phyloP scores from a whole-genome alignment of 2,329 filamentous ascomycete genomes.

The Chaetomiaceae sp. region DNA sequence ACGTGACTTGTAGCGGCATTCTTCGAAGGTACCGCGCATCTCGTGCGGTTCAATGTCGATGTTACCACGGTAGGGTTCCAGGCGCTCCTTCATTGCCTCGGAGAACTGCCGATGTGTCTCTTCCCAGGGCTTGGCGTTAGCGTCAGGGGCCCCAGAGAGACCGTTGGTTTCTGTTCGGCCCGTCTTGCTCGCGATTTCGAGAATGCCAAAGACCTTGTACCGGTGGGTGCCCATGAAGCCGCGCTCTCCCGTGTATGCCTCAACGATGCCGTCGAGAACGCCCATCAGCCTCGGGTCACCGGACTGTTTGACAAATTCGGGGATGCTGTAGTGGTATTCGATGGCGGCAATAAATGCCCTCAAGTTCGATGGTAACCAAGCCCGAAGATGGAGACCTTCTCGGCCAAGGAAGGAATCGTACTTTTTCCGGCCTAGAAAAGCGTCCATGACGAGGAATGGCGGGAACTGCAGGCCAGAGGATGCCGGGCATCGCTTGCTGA shows the following conservation, averaged over 20 bases:
- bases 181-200: constrained; percentile 51
- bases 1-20: constrained; percentile 47
- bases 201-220: constrained; percentile 55
- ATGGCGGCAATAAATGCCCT: constrained; percentile 52
- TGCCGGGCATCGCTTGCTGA: constrained; percentile 48
- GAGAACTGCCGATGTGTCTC: constrained; percentile 49
- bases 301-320: constrained; percentile 49
- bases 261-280: constrained; percentile 51
- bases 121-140: constrained; percentile 44
- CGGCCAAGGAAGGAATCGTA: constrained; percentile 49
- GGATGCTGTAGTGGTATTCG: constrained; percentile 51
- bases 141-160: constrained; percentile 42
- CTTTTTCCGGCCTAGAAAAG: constrained; percentile 49
- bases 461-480: constrained; percentile 50
- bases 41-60: constrained; percentile 47
- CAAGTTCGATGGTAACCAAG: constrained; percentile 51
- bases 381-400: constrained; percentile 49
- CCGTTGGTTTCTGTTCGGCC: constrained; percentile 51
- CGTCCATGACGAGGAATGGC: constrained; percentile 51
- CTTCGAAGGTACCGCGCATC: constrained; percentile 52
- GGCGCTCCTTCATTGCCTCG: constrained; percentile 50
- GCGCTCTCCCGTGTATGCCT: constrained; percentile 51
- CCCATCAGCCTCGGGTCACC: constrained; percentile 48
- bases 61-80: constrained; percentile 46
- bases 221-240: constrained; percentile 54